Base-by-base conservation (phyloP, 1,284 basidiomycete species). In the Ustilago shanxiensis region DNA sequence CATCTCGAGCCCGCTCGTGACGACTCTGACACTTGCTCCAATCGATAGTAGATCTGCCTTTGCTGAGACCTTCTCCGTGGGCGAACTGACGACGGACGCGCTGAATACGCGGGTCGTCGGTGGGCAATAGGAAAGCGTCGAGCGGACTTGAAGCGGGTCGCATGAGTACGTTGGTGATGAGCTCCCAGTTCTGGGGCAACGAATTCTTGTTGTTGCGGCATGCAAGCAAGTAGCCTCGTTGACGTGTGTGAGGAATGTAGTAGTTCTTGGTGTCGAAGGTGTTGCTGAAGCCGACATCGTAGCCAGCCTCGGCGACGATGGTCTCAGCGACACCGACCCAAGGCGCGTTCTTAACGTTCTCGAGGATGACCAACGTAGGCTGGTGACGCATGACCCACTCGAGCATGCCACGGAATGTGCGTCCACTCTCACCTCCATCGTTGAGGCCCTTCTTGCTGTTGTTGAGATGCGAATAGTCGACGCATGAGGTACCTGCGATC, bases 401-500 rank as follows among this genome's bases (percentile, higher is more conserved):
- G 88, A 96, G 91, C 95, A 98, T 98, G n/a, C 84, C 83, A 11
- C 74, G 74, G 72, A 85, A 87, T 9, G 83, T 86, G 29, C 82
- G 78, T 9, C 81, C 81, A 63, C 76, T 66, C 75, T 84, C 82
- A 28, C 82, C 82, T 24, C 82, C 82, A 28, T 80, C 82, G 47
- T 81, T 77, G 60, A 84, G 79, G 10, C 76, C 92, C 86, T 98
- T 94, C 86, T 95, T 95, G 85, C 93, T 90, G 81, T 94, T 96
- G 87, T 98, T 98, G 60, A 98, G 89, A 80, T 93, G 93, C 16
- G 95, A 98, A 82, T 96, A 98, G 86, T 98, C 95, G 77, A 98
- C 95, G 78, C 95, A 98, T 8, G 94, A 96, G 0, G 95, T 98
- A 22, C 95, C 95, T 1, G 95, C 95, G 61, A 98, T 90, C 20